Evolutionary conservation across 2,329 filamentous ascomycete genomes (phyloP), one percentile per base, ranked within the genome.

Genomic region (Lasiodiplodia citricola): DNA sequence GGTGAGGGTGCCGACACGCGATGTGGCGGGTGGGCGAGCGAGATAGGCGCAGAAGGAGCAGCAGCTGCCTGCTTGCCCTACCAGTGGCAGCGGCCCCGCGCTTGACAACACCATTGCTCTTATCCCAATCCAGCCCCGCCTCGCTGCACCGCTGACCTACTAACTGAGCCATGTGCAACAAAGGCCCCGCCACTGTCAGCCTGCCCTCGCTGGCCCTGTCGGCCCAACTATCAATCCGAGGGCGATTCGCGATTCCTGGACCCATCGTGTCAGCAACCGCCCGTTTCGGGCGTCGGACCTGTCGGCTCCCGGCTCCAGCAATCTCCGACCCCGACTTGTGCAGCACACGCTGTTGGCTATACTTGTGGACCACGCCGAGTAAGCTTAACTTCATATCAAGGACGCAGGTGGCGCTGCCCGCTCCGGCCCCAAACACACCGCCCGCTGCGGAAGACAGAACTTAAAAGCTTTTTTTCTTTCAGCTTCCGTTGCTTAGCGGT

Each of bases 281-380:
- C 23, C 38, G 41, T 11, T 35, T 50, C 60, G 60, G 60, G 16
- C 31, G 47, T 18, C 60, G 60, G 60, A 64, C 6, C 7, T 18
- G 6, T 25, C 60, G 60, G 60, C 28, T 52, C 52, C 60, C 60
- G 60, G 41, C 16, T 13, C 37, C 8, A 23, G 21, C 58, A 62
- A 62, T 50, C 25, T 50, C 41, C 41, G 58, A 63, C 57, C 10
- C 18, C 31, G 14, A n/a, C 35, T 38, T 7, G 28, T 21, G 54
- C 28, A 28, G 28, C 28, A 6, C 4, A 6, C 4, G 28, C 50
- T 56, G 54, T 54, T 54, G 25, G 31, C 18, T 38, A n/a, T 37
- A 35, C 51, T 18, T 16, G 41, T 44, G 41, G 41, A 37, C 10
- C 58, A 8, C 25, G 58, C 58, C 58, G 44, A 51, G 25, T 51